Percentiles rank a stretch among this genome's conserved stretches.
phyloP scores from a whole-genome alignment of 805 yeast genomes.

The Candida tammaniensis region DNA sequence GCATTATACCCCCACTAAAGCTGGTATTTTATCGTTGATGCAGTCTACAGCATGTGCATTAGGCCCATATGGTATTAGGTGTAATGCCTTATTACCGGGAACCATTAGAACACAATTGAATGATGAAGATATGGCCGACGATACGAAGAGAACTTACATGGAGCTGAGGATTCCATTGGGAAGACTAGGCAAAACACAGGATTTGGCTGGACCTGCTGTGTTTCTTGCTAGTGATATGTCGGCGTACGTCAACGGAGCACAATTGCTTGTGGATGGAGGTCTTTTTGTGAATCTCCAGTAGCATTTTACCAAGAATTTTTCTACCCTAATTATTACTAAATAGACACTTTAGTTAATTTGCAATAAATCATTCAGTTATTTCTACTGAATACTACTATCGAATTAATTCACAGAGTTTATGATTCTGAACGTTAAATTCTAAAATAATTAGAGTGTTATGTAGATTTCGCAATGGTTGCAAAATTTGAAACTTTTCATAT shows the following conservation, averaged over 20 bases:
- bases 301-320: no score
- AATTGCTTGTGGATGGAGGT: conserved; percentile 45
- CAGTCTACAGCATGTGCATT: conserved; percentile 44
- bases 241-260: conserved; percentile 39
- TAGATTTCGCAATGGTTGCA: no score
- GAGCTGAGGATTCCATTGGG: conserved; percentile 39
- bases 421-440: no score
- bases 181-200: conserved; percentile 35
- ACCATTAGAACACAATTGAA: conserved; percentile 42
- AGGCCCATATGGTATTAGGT: conserved; percentile 42
- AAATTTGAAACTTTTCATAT: no score
- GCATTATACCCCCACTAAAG: conserved; percentile 49
- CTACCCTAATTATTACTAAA: no score
- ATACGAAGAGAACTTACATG: conserved; percentile 33
- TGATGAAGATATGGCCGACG: conserved; percentile 40
- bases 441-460: no score
- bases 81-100: conserved; percentile 47
- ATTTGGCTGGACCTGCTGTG: conserved; percentile 42
- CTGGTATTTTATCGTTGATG: conserved; percentile 44
- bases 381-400: no score
- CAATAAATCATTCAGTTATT: no score
- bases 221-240: conserved; percentile 39
- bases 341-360: no score
- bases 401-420: no score
- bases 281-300: conserved; percentile 41